These are phyloP conservation scores for Croton laevigatus DNA, from an alignment of 441 rosid genomes.

Conservation along the genomic window DNA sequence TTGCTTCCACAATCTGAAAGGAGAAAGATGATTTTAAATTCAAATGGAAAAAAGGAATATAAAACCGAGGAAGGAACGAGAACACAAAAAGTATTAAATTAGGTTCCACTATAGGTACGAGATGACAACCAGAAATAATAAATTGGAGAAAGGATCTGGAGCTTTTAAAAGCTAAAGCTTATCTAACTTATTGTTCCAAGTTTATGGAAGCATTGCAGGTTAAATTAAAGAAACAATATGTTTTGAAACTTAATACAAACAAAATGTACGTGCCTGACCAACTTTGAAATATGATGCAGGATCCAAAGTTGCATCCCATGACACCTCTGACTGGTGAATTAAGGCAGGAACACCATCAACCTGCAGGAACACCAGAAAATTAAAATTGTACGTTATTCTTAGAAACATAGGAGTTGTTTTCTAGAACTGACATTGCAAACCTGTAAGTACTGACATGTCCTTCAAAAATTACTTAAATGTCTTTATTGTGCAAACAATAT, in stretches of 20 bases:
- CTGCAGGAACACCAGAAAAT: conserved; percentile 34
- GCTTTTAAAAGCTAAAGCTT: not conserved
- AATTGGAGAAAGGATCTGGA: not conserved
- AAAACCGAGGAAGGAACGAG: conserved; percentile 15
- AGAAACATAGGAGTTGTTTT: conserved; percentile 3
- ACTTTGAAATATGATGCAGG: conserved; percentile 72
- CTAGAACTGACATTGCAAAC: conserved; percentile 5
- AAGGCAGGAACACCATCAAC: conserved; percentile 84
- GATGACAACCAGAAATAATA: not conserved
- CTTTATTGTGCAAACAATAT: not conserved
- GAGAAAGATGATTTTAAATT: conserved; percentile 25
- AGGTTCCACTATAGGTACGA: not conserved
- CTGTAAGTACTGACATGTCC: not conserved
- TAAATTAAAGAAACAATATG: not conserved
- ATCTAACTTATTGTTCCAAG: not conserved
- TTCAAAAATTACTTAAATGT: not conserved
- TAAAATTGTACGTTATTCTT: conserved; percentile 4
- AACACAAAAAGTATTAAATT: conserved; percentile 5
- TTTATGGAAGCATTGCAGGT: not conserved
- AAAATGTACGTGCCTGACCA: conserved; percentile 68
- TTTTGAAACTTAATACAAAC: conserved; percentile 9
- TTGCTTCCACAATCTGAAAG: conserved; percentile 81
- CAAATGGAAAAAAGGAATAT: conserved; percentile 11
- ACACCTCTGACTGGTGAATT: conserved; percentile 87
- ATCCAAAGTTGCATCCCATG: conserved; percentile 95